These are phyloP conservation scores for Trichosporon asahii DNA, from an alignment of 1,284 basidiomycete species.

Conservation along the genomic window DNA sequence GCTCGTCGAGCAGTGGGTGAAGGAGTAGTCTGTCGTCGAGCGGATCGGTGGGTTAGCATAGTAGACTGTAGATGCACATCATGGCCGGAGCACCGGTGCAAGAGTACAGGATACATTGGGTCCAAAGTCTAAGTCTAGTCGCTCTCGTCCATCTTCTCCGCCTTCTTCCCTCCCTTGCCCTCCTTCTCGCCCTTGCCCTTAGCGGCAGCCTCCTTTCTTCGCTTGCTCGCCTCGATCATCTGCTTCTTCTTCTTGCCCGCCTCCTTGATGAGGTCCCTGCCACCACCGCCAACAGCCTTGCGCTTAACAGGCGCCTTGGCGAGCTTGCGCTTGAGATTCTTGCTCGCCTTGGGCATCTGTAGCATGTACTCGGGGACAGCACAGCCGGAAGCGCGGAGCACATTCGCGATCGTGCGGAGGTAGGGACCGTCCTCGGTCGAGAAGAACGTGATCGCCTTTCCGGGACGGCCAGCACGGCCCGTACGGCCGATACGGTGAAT, in stretches of 20 bases:
- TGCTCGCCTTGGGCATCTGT: conserved; percentile 79
- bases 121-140: conserved; percentile 4
- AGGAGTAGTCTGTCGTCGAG: conserved; percentile 5
- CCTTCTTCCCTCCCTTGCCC: neutral
- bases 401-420: conserved; percentile 93
- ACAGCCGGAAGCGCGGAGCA: conserved; percentile 84
- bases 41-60: too few relatives aligned
- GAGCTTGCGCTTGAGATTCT: conserved; percentile 79
- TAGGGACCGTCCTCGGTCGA: conserved; percentile 88
- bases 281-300: conserved; percentile 67
- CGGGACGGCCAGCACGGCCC: conserved; percentile 85
- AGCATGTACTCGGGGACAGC: conserved; percentile 86
- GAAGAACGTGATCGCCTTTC: conserved; percentile 92
- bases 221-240: conserved; percentile 51
- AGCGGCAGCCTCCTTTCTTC: conserved; percentile 29
- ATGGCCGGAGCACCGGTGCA: neutral
- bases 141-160: conserved; percentile 1
- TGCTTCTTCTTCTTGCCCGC: conserved; percentile 70
- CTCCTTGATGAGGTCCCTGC: conserved; percentile 63
- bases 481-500: conserved; percentile 95
- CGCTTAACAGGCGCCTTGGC: conserved; percentile 71
- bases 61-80: neutral
- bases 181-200: conserved; percentile 27
- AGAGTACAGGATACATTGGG: conserved; percentile 5
- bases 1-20: conserved; percentile 6